These are phyloP conservation scores for Aspergillus biplanus DNA, from an alignment of 495 filamentous ascomycete genomes.

Conservation along the genomic window DNA sequence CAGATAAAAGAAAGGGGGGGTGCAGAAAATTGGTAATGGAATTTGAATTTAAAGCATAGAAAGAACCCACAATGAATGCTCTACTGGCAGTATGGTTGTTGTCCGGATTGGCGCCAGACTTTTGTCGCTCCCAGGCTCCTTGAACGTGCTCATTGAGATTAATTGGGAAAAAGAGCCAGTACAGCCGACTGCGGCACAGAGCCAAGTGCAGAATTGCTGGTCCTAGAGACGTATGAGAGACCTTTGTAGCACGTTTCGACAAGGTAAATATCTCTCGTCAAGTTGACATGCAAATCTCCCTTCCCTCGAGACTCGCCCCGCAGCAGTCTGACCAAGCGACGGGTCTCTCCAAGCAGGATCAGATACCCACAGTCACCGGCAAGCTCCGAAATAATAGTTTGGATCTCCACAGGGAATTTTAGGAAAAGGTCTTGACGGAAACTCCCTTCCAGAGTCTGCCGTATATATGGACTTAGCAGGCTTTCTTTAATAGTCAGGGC, in stretches of 20 bases:
- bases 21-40: background rate
- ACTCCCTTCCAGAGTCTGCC: constrained; percentile 5
- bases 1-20: background rate
- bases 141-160: constrained; percentile 10
- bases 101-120: background rate
- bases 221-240: background rate
- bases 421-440: constrained; percentile 12
- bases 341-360: constrained; percentile 16
- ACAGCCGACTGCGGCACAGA: background rate
- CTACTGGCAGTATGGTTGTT: background rate
- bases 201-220: background rate
- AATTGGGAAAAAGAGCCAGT: constrained; percentile 22
- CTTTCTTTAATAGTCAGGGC: constrained; percentile 2
- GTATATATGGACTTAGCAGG: constrained; percentile 11
- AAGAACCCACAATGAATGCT: background rate
- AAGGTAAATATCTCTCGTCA: background rate
- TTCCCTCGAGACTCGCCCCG: background rate
- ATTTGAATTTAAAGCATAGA: background rate
- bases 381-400: constrained; percentile 7
- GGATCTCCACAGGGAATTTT: constrained; percentile 12
- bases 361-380: constrained; percentile 17
- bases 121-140: constrained; percentile 20
- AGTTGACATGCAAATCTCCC: background rate
- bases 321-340: constrained; percentile 17
- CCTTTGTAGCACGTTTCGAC: background rate